Evolutionary conservation across 331 rosid genomes (phyloP).

Genomic region (Stylosanthes scabra): DNA sequence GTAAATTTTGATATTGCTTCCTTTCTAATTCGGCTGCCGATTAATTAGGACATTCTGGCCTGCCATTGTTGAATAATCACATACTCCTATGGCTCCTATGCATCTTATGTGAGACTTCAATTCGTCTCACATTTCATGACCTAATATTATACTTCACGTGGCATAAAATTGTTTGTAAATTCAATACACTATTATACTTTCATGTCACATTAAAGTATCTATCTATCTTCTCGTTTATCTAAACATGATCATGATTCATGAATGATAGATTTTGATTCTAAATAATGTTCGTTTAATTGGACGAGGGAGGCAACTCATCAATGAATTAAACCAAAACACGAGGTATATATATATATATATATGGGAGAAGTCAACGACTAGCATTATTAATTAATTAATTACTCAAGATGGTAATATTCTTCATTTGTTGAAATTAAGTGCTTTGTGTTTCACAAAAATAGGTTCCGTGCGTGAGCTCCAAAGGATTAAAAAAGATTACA

Average conservation of each 20-base stretch:
- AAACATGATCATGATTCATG: background rate
- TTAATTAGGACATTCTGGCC: constrained; percentile 12
- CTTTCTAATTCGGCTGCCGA: constrained; percentile 33
- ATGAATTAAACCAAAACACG: constrained; percentile 20
- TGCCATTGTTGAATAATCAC: constrained; percentile 18
- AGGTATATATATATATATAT: background rate
- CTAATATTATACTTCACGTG: background rate
- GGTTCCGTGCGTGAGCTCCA: background rate
- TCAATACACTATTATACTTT: too few relatives aligned
- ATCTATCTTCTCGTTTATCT: constrained; percentile 21
- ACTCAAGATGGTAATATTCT: constrained; percentile 8
- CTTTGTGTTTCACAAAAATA: constrained; percentile 28
- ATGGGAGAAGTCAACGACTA: constrained; percentile 40
- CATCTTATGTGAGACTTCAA: background rate
- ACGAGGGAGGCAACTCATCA: constrained; percentile 25
- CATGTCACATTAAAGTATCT: too few relatives aligned
- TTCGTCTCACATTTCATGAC: background rate
- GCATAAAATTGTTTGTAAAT: background rate
- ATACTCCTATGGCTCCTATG: constrained; percentile 7
- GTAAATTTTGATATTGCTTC: constrained; percentile 20
- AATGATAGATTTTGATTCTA: constrained; percentile 13
- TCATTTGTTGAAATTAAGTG: background rate
- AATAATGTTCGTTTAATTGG: background rate
- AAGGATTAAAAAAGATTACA: constrained; percentile 31
- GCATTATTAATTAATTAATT: too few relatives aligned